Base-by-base conservation (phyloP, 2,329 filamentous ascomycete species). In the Colletotrichum zoysiae region DNA sequence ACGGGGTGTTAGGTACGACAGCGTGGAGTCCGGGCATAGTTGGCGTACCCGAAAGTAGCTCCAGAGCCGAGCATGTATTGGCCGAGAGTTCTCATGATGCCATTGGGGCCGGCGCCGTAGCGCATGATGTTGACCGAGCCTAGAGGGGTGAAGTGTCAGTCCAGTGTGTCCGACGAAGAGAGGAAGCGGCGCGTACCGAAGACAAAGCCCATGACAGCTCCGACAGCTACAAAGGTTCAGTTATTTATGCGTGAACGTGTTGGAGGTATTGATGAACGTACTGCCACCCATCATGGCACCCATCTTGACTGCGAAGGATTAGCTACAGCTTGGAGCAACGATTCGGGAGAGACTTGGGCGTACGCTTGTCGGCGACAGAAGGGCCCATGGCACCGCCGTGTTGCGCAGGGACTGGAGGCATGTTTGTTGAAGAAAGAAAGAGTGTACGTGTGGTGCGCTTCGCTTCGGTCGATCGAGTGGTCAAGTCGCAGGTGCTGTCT, bases 281-380 rank as follows among this genome's bases (percentile, higher is more conserved):
- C 95, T 97, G 81, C 95, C 94, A 77, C 96, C 96, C 95, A 98
- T 98, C 92, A 99, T 92, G 74, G 93, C 95, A 77, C 96, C 96
- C 95, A 98, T 98, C 87, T 97, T 98, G 82, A 95, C 95, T 97
- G 81, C 77, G 62, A 58, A 48, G 23, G 62, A 65, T 71, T 78
- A 81, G 80, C 75, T 30, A 23, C 8, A 65, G 50, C 46, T 56
- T 46, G 5, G 16, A 30, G 40, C 26, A n/a, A 40, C 38, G 53
- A 11, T 35, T 51, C 23, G 33, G 5, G 46, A 9, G 18, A 65
- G 68, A 68, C 66, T n/a, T 57, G 33, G 53, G 53, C 78, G 71
- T 84, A 89, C 87, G 81, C 82, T 89, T 89, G 79, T 89, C 87
- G 73, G 87, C 78, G 71, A 83, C 86, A 56, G 86, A 88, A 40